Evolutionary conservation across 2,329 filamentous ascomycete species (phyloP), one percentile per base, ranked within the genome.

Genomic region (Colletotrichum simmondsii): DNA sequence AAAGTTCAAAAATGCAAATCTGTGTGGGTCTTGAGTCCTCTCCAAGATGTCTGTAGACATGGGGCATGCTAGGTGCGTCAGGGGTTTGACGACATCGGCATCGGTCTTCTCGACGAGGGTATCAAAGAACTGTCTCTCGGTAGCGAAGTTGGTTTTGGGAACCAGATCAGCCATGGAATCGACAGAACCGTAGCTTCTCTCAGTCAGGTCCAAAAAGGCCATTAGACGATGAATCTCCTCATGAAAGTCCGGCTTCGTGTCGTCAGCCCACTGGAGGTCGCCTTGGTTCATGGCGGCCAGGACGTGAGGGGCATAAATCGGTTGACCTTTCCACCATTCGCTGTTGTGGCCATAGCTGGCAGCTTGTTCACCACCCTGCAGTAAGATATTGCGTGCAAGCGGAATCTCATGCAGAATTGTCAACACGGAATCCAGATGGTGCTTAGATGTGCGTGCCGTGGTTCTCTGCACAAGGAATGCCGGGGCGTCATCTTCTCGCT

Each of bases 381-480:
- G 83, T 14, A 92, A 81, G 3, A 87, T 81, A 75, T 92, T 91
- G 65, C 90, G 86, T 1, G 85, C 85, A 0, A 90, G 79, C 1
- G 91, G 90, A 28, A 92, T 92, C 68, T 88, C 84, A 76, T 92
- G 88, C 52, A 89, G 84, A 8, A 92, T 89, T 5, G 90, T 90
- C 14, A 92, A 75, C 3, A 92, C 79, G 0, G 85, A 87, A 2
- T 87, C 89, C 0, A 92, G 78, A 16, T 85, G 82, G 74, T 87
- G 87, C 22, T 79, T 76, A 0, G 77, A 74, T 5, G 81, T 78
- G 24, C 80, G 79, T 46, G 78, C 85, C 54, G 83, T 83, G 5
- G 73, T 73, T n/a, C 65, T 60, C 35, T 80, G 78, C 0, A 85
- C 71, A 24, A 92, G 80, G 74, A 92, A 90, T 1, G 87, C 89